Conservation (phyloP, 495 filamentous ascomycete species). For the Aspergillus biplanus region DNA sequence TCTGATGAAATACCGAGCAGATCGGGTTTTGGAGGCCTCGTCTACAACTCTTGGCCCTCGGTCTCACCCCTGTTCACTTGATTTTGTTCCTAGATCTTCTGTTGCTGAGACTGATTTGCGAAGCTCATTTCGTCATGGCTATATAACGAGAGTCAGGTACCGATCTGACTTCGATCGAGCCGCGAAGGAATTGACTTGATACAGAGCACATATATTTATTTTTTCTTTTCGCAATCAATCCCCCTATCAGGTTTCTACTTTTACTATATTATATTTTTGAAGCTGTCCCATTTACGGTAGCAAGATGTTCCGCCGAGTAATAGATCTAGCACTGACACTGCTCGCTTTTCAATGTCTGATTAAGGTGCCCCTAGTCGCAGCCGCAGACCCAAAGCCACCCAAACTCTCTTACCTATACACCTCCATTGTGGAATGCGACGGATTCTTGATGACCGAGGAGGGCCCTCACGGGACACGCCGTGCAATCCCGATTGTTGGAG, state of each 20-base stretch:
- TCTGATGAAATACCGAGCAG: constrained; percentile 2
- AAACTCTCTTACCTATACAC: constrained; percentile 37
- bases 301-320: background rate
- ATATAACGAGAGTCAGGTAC: no score
- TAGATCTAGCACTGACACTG: background rate
- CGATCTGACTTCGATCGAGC: no score
- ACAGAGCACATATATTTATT: no score
- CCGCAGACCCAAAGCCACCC: constrained; percentile 19
- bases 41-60: background rate
- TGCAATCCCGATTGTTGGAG: constrained; percentile 37
- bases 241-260: no score
- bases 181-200: no score
- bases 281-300: no score
- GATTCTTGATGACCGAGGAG: constrained; percentile 24
- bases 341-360: constrained; percentile 8
- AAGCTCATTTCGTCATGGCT: no score
- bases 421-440: constrained; percentile 30
- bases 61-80: background rate
- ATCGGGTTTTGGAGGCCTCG: background rate
- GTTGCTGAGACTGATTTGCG: no score
- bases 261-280: no score
- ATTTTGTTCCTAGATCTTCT: background rate
- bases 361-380: background rate
- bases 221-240: no score
- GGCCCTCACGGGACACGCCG: constrained; percentile 31